phyloP scores from a whole-genome alignment of 2,329 filamentous ascomycete genomes.

The Pyricularia pennisetigena region DNA sequence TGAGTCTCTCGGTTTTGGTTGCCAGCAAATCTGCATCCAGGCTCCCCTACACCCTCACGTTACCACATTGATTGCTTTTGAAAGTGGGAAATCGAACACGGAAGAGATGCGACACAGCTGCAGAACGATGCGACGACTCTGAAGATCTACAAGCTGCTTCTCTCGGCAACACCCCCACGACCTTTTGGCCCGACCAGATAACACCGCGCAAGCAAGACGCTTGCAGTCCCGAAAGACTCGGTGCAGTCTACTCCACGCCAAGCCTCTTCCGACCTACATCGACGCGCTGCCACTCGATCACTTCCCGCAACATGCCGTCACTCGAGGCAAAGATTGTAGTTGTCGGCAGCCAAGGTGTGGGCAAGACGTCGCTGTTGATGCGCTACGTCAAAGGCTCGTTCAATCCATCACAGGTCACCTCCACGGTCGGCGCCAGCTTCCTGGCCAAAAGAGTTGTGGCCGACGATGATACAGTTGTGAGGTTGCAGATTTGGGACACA shows the following conservation, averaged over 20 bases:
- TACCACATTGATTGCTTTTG: background rate
- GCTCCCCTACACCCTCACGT: background rate
- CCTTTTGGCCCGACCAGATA: background rate
- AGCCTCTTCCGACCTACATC: background rate
- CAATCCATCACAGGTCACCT: constrained; percentile 51
- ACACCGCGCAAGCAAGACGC: background rate
- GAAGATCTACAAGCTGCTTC: background rate
- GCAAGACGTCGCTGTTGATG: constrained; percentile 70
- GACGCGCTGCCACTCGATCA: background rate
- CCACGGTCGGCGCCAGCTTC: constrained; percentile 73
- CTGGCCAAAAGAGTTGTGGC: constrained; percentile 74
- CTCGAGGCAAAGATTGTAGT: constrained; percentile 77
- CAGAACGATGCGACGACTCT: background rate
- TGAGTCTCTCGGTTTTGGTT: background rate
- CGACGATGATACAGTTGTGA: constrained; percentile 74
- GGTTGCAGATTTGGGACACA: constrained; percentile 96
- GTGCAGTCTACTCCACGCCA: background rate
- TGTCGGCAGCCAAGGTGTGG: constrained; percentile 69
- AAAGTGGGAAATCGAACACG: background rate
- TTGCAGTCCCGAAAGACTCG: background rate
- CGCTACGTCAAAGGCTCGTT: constrained; percentile 67
- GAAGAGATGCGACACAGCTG: background rate
- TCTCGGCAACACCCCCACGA: background rate
- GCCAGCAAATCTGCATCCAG: background rate
- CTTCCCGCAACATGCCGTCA: constrained; percentile 34